Conservation (phyloP, 2,329 filamentous ascomycete genomes). For the Tolypocladium inflatum region DNA sequence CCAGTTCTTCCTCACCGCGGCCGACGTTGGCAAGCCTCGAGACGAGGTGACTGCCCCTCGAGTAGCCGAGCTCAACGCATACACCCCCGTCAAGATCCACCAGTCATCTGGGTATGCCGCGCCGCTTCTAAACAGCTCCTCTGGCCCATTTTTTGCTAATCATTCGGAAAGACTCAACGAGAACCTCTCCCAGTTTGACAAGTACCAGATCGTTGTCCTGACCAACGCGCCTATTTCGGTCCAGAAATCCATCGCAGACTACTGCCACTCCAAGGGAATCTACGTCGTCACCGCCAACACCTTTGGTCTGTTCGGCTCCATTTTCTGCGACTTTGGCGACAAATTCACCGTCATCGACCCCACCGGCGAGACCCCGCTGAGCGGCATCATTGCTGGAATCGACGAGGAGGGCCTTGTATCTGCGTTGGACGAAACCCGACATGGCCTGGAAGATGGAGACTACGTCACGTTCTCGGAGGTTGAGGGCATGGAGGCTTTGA, state of each 20-base stretch:
- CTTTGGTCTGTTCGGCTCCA: slow-evolving; percentile 86
- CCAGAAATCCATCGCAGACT: slow-evolving; percentile 80
- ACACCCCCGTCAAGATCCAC: slow-evolving; percentile 82
- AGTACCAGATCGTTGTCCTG: slow-evolving; percentile 86
- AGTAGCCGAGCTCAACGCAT: slow-evolving; percentile 90
- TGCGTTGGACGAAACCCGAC: slow-evolving; percentile 85
- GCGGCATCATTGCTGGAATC: slow-evolving; percentile 83
- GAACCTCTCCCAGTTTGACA: slow-evolving; percentile 73
- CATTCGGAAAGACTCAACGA: slow-evolving; percentile 51
- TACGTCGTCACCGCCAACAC: slow-evolving; percentile 83
- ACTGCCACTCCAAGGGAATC: slow-evolving; percentile 89
- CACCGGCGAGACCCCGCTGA: slow-evolving; percentile 80
- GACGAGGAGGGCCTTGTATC: slow-evolving; percentile 86
- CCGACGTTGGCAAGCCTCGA: slow-evolving; percentile 87
- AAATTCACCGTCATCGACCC: slow-evolving; percentile 86
- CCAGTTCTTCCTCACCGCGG: slow-evolving; percentile 87
- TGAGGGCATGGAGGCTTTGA: slow-evolving; percentile 83
- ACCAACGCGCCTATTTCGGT: slow-evolving; percentile 74
- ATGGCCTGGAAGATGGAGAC: slow-evolving; percentile 93
- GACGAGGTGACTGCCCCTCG: slow-evolving; percentile 79
- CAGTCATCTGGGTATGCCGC: slow-evolving; percentile 39
- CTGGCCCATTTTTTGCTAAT: slow-evolving; percentile 5
- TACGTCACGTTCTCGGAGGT: slow-evolving; percentile 92
- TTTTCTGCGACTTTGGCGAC: slow-evolving; percentile 96
- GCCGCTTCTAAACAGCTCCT: too few species aligned